These are phyloP conservation scores for Cercospora zeina DNA, from an alignment of 2,329 filamentous ascomycete species.

Conservation along the genomic window DNA sequence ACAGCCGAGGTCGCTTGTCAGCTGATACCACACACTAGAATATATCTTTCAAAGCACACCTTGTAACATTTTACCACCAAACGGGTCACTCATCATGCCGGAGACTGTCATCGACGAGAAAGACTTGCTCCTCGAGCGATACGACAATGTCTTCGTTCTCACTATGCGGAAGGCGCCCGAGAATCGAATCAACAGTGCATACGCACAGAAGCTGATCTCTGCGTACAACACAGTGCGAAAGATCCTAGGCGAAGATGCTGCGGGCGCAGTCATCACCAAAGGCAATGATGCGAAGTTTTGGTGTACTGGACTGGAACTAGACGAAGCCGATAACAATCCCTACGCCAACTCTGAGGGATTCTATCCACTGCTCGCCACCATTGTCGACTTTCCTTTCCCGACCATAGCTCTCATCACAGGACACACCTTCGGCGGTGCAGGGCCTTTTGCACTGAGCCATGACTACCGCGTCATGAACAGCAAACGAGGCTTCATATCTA, in stretches of 20 bases:
- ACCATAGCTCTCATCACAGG: constrained; percentile 52
- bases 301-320: constrained; percentile 49
- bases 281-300: constrained; percentile 55
- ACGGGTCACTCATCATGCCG: constrained; percentile 22
- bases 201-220: constrained; percentile 55
- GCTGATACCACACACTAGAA: constrained; percentile 17
- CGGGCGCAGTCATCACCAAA: constrained; percentile 56
- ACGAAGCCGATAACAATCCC: constrained; percentile 41
- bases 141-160: constrained; percentile 53
- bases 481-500: constrained; percentile 50
- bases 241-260: constrained; percentile 50
- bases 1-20: constrained; percentile 31
- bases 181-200: constrained; percentile 54
- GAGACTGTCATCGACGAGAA: constrained; percentile 41
- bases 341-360: constrained; percentile 42
- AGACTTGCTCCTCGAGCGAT: constrained; percentile 50
- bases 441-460: constrained; percentile 51
- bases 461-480: constrained; percentile 54
- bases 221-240: constrained; percentile 52
- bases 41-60: not conserved
- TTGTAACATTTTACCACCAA: not conserved
- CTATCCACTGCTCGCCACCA: constrained; percentile 41
- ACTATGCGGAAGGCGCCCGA: constrained; percentile 58
- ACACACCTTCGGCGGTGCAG: constrained; percentile 53
- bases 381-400: constrained; percentile 45